These are phyloP conservation scores for Closterium sp. DNA, from an alignment of 139 green algal species.

Conservation along the genomic window DNA sequence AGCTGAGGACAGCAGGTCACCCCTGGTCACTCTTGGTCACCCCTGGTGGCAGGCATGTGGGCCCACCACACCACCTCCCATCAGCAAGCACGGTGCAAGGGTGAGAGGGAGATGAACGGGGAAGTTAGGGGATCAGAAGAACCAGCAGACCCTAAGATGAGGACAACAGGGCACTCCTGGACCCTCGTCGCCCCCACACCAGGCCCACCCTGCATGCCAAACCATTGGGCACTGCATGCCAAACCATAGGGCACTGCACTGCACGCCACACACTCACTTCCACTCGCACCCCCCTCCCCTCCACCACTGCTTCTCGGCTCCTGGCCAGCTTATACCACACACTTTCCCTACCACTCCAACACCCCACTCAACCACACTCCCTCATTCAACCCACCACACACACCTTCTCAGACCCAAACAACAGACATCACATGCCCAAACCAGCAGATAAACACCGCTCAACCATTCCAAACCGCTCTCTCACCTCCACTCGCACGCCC, in stretches of 20 bases:
- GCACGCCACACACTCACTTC: background rate
- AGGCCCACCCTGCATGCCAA: too few species aligned
- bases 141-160: too few species aligned
- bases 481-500: background rate
- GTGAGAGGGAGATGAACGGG: background rate
- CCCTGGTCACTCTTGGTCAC: too few species aligned
- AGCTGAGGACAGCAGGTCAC: too few species aligned
- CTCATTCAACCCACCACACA: background rate
- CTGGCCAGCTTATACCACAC: background rate
- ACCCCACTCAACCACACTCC: background rate
- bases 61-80: slow-evolving; percentile 22
- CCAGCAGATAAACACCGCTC: background rate
- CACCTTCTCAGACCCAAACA: background rate
- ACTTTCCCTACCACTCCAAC: background rate
- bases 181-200: too few species aligned
- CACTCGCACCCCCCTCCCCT: background rate
- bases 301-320: background rate
- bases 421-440: background rate
- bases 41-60: background rate
- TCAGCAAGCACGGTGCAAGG: background rate
- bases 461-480: background rate
- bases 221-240: too few species aligned
- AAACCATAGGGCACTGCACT: background rate
- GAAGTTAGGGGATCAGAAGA: background rate
- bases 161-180: too few species aligned